Conservation (phyloP, 1,139 yeast genomes). For the Candida sp. region DNA sequence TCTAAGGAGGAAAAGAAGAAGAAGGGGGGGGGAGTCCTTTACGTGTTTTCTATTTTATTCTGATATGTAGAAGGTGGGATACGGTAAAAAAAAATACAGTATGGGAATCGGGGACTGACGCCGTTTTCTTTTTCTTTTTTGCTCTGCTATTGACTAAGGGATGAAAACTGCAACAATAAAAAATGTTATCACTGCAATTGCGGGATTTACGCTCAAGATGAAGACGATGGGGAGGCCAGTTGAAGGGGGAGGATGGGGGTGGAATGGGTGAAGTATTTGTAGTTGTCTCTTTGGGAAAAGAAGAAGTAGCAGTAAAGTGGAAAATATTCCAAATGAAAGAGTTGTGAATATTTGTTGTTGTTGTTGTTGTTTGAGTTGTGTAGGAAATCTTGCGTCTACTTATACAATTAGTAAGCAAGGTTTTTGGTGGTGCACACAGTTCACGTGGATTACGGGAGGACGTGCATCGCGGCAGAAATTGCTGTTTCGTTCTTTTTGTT, state of each 20-base stretch:
- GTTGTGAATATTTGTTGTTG: neutral
- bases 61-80: too few relatives aligned
- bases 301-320: neutral
- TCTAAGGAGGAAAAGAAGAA: too few relatives aligned
- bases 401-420: conserved; percentile 1
- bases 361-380: too few relatives aligned
- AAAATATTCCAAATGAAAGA: neutral
- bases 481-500: neutral
- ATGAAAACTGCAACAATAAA: too few relatives aligned
- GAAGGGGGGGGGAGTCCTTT: too few relatives aligned
- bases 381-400: neutral
- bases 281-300: neutral
- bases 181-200: too few relatives aligned
- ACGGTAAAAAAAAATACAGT: too few relatives aligned
- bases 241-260: neutral
- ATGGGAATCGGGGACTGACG: too few relatives aligned
- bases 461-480: neutral
- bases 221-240: neutral
- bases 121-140: too few relatives aligned
- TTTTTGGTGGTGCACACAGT: neutral
- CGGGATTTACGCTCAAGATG: too few relatives aligned
- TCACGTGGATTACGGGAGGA: neutral
- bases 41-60: too few relatives aligned
- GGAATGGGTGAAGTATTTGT: neutral
- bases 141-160: too few relatives aligned